Evolutionary conservation across 2,329 filamentous ascomycete genomes (phyloP), one percentile per base, ranked within the genome.

Genomic region (Scolecobasidium constrictum): DNA sequence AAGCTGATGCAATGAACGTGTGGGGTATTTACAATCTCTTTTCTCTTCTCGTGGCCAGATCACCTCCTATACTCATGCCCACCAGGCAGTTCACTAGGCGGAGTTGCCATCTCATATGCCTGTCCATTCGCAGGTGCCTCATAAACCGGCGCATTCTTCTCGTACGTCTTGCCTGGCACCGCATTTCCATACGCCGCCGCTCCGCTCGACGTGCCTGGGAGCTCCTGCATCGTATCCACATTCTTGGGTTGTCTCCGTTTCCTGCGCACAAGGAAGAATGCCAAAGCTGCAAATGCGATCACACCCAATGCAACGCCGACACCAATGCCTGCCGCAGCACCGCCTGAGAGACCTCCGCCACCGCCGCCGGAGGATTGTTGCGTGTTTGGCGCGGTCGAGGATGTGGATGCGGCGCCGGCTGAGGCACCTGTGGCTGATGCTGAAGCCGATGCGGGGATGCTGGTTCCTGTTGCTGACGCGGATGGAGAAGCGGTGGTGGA

Each of bases 271-370:
- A 42, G 13, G 26, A 42, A 35, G 13, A 31, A 43, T 5, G 42
- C 35, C 16, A 28, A 11, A 4, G 38, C 35, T 3, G 34, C 36
- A 16, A 40, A 3, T 4, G 36, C 37, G 3, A 41, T 35, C 4
- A 36, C 37, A 12, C 28, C 26, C 12, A 41, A 21, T 12, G 19
- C 45, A 13, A 46, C 18, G 11, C 42, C 45, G n/a, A 44, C 42
- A 20, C 45, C 45, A 2, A 46, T 20, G 2, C 45, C 45, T 13
- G 43, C 39, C 5, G 36, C 37, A 16, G 45, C 42, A 17, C 42
- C 37, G 12, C 40, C 36, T 5, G 45, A 46, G 4, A 46, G 40
- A 17, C 40, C 40, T 12, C 22, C 28, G 17, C 22, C 21, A 19
- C 15, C 17, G 13, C 21, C 18, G 9, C n/a, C 9, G 9, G 9